Conservation (phyloP, 192 early-diverging fungal species). For the Oehlia diaphana region DNA sequence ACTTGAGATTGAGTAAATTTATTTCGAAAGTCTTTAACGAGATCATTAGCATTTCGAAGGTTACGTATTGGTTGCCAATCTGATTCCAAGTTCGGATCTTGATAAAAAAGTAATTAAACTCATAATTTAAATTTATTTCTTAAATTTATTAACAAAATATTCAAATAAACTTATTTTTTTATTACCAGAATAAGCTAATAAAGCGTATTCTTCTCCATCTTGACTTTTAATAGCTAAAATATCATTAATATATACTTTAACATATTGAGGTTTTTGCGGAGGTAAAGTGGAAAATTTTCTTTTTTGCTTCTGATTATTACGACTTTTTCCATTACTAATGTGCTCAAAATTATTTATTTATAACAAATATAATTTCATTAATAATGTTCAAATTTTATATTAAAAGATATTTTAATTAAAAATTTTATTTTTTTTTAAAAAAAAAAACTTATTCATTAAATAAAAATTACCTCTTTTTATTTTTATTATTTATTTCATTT, state of each 20-base stretch:
- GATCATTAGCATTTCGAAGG: background rate
- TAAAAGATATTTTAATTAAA: too few relatives aligned
- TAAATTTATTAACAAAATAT: background rate
- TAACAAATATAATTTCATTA: background rate
- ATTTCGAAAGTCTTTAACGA: background rate
- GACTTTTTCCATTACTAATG: background rate
- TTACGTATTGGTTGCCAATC: slow-evolving; percentile 3
- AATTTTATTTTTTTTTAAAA: too few relatives aligned
- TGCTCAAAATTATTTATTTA: background rate
- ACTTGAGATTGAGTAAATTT: too few relatives aligned
- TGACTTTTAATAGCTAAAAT: background rate
- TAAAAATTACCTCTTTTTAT: background rate
- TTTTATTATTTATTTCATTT: background rate
- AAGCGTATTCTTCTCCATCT: background rate
- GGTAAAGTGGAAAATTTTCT: background rate
- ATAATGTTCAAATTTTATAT: too few relatives aligned
- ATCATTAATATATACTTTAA: background rate
- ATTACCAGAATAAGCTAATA: slow-evolving; percentile 7
- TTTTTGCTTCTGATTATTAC: background rate
- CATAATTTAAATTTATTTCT: background rate
- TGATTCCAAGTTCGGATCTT: background rate
- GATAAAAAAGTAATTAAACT: background rate
- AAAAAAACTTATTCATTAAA: background rate
- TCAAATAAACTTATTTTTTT: background rate
- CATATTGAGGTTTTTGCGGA: background rate